phyloP scores from a whole-genome alignment of 192 early-diverging fungal species.

The Backusella morwellensis region DNA sequence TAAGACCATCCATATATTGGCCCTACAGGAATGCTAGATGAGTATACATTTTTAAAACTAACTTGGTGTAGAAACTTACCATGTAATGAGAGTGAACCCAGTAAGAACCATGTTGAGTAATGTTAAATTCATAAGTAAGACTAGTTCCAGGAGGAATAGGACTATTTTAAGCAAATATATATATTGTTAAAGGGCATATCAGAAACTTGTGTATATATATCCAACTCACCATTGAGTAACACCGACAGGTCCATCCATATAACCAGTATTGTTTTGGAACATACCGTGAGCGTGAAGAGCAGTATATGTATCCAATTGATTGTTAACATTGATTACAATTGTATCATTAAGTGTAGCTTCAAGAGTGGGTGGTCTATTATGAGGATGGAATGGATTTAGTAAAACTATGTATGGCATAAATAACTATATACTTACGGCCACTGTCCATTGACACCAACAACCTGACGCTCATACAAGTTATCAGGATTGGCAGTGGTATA shows the following conservation, averaged over 20 bases:
- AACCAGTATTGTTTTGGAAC: constrained; percentile 48
- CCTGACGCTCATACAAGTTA: constrained; percentile 58
- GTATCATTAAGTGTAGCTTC: constrained; percentile 46
- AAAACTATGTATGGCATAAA: neutral
- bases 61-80: neutral
- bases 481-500: constrained; percentile 68
- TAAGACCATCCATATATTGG: constrained; percentile 44
- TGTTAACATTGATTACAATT: constrained; percentile 46
- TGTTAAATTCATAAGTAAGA: constrained; percentile 71
- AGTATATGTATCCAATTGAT: constrained; percentile 34
- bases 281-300: constrained; percentile 55
- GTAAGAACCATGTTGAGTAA: constrained; percentile 61
- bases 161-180: constrained; percentile 23
- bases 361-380: constrained; percentile 44
- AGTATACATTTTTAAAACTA: neutral
- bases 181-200: neutral
- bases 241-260: constrained; percentile 46
- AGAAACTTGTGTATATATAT: neutral
- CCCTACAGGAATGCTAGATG: neutral
- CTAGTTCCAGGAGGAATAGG: constrained; percentile 69
- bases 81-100: constrained; percentile 55
- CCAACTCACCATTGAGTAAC: constrained; percentile 57
- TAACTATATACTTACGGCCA: constrained; percentile 52
- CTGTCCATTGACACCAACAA: constrained; percentile 65
- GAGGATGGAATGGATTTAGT: neutral